Evolutionary conservation across 2,329 filamentous ascomycete species (phyloP).

Genomic region (Cladosporium austrohemisphaericum): DNA sequence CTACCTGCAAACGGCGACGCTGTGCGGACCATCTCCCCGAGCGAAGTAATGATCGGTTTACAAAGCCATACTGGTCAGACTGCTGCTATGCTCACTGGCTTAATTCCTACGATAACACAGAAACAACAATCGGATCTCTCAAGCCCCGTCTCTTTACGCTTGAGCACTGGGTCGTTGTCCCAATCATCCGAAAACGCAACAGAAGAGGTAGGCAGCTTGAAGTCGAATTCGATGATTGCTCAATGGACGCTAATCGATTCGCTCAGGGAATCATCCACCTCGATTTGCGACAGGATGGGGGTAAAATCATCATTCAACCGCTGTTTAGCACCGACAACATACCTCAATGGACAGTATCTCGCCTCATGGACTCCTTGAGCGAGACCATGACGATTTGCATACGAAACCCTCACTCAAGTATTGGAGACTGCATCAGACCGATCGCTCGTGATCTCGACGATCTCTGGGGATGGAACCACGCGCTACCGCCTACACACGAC

Average conservation of each 20-base stretch:
- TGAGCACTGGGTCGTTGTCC: conserved; percentile 14
- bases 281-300: neutral
- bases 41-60: conserved; percentile 34
- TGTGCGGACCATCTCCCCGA: conserved; percentile 27
- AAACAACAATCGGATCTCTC: neutral
- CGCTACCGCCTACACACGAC: conserved; percentile 17
- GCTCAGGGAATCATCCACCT: conserved; percentile 2
- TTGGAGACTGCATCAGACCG: conserved; percentile 12
- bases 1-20: conserved; percentile 18
- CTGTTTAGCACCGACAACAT: conserved; percentile 13
- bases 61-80: conserved; percentile 31
- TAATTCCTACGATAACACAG: conserved; percentile 20
- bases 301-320: conserved; percentile 10
- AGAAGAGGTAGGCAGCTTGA: conserved; percentile 13
- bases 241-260: neutral
- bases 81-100: conserved; percentile 27
- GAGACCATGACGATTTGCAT: conserved; percentile 16
- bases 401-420: conserved; percentile 3
- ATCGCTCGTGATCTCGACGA: conserved; percentile 15
- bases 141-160: conserved; percentile 1
- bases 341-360: conserved; percentile 14
- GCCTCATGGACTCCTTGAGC: conserved; percentile 15
- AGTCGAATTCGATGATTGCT: neutral
- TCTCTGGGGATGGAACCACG: conserved; percentile 19
- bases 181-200: conserved; percentile 5